Evolutionary conservation across 169 alveolate genomes (phyloP), one percentile per base, ranked within the genome.

Genomic region (Pseudocohnilembus persalinus): DNA sequence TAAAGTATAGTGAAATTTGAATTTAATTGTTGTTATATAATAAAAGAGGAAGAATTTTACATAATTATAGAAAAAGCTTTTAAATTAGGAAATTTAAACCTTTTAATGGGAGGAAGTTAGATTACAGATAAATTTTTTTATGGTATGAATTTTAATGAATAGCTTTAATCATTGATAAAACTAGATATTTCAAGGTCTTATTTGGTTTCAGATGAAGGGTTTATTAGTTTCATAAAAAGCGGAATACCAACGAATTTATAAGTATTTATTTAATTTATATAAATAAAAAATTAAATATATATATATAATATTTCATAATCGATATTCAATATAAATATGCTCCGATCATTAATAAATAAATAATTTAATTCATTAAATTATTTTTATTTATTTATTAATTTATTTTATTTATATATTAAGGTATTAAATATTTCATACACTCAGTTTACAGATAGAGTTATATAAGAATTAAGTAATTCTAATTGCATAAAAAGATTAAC

Each of bases 11-110:
- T n/a, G 11, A 29, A 29, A 15, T 63, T 79, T 1, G 76, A 73
- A 6, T 79, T 79, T 29, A 72, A 79, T 1, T 34, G 84, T n/a
- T 35, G 33, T 11, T 79, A 79, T 29, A 1, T 63, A 0, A 32
- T 79, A 79, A 79, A 79, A 25, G 84, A 79, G 63, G 84, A 79
- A 29, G 84, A 79, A 25, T 79, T 79, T 28, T 79, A 79, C 25
- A 64, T 79, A 15, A 79, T 79, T 28, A 49, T 79, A 20, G 84
- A 79, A 63, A 79, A 79, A 63, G 84, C 84, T 6, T 34, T 49
- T 15, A 15, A 35, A n/a, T 63, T 72, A 24, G 31, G 29, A 4
- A 35, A 79, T 29, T 31, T 79, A 63, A 31, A 28, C 28, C 64
- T 79, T 24, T 28, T 34, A 26, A 79, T 79, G 84, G n/a, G 49